phyloP scores from a whole-genome alignment of 2,329 filamentous ascomycete genomes.

The Claviceps africana region DNA sequence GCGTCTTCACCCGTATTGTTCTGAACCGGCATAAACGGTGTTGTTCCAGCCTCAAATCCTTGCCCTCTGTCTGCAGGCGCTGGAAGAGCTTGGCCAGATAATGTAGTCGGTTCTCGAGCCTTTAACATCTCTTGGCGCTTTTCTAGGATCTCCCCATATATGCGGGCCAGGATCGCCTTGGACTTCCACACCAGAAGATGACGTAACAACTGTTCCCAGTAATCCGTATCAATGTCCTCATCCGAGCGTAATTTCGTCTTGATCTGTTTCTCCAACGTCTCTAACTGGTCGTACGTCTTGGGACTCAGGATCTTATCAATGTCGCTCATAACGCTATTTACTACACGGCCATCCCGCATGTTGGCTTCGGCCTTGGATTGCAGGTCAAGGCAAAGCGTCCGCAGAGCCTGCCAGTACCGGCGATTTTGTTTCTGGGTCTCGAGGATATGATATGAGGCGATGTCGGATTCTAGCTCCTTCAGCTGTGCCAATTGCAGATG shows the following conservation, averaged over 20 bases:
- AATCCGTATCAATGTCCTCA: constrained; percentile 89
- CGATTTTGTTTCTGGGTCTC: constrained; percentile 66
- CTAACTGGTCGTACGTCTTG: constrained; percentile 78
- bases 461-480: constrained; percentile 66
- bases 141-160: constrained; percentile 55
- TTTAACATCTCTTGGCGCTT: constrained; percentile 4
- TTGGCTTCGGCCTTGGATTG: constrained; percentile 49
- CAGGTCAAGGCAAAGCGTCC: constrained; percentile 67
- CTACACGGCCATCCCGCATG: constrained; percentile 54
- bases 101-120: constrained; percentile 4
- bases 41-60: neutral
- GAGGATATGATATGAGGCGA: constrained; percentile 63
- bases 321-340: constrained; percentile 71
- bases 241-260: constrained; percentile 72
- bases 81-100: neutral
- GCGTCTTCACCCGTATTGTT: constrained; percentile 53
- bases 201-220: constrained; percentile 86
- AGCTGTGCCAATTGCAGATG: constrained; percentile 54
- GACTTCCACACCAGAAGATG: constrained; percentile 85
- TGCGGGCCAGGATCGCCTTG: constrained; percentile 64
- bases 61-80: neutral
- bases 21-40: neutral
- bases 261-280: constrained; percentile 76
- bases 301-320: constrained; percentile 77
- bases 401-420: constrained; percentile 88